These are phyloP conservation scores for Yamadazyma akitaensis DNA, from an alignment of 805 yeast species.

Conservation along the genomic window DNA sequence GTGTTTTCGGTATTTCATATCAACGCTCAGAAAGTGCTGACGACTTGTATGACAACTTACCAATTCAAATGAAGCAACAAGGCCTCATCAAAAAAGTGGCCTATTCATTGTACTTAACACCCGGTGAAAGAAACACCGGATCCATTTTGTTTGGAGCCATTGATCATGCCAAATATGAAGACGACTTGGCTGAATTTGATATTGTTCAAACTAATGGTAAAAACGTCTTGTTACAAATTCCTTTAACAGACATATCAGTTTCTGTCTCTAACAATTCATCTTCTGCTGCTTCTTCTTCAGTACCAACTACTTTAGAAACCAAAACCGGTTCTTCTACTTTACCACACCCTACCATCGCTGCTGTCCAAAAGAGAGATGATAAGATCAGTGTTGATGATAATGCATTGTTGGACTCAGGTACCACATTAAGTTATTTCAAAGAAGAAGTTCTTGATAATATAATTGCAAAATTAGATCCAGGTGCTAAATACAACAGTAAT, in stretches of 20 bases:
- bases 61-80: conserved; percentile 30
- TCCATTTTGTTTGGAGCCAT: conserved; percentile 33
- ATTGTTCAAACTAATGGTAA: conserved; percentile 12
- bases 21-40: conserved; percentile 11
- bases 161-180: conserved; percentile 26
- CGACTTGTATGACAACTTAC: conserved; percentile 30
- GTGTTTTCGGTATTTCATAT: conserved; percentile 21
- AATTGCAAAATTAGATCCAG: conserved; percentile 10
- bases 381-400: conserved; percentile 2
- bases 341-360: conserved; percentile 11
- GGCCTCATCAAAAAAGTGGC: conserved; percentile 34
- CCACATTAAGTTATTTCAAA: conserved; percentile 19
- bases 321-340: background rate
- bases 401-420: conserved; percentile 20
- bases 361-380: conserved; percentile 8
- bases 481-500: conserved; percentile 8
- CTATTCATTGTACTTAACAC: conserved; percentile 37
- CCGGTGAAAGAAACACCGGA: conserved; percentile 22
- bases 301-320: conserved; percentile 9
- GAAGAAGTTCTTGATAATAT: conserved; percentile 9
- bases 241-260: conserved; percentile 18
- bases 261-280: conserved; percentile 6
- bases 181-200: conserved; percentile 24
- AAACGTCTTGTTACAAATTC: conserved; percentile 17
- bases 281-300: conserved; percentile 6